phyloP scores from a whole-genome alignment of 345 rosid species.

The Euphorbia peplus region DNA sequence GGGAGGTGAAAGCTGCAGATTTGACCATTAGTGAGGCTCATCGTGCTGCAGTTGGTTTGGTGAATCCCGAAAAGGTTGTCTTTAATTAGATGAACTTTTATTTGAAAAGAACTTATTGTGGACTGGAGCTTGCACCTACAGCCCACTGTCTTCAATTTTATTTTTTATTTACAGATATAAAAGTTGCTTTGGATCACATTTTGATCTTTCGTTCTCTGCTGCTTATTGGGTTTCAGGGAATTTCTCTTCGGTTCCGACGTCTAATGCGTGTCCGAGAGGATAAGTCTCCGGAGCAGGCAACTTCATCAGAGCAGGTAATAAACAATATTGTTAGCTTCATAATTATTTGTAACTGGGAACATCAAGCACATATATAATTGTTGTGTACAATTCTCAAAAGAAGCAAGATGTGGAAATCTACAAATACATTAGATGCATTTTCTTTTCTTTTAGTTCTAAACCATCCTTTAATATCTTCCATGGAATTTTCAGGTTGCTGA shows the following conservation, averaged over 20 bases:
- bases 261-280: constrained; percentile 78
- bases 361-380: too few species aligned
- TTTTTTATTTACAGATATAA: neutral
- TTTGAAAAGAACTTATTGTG: constrained; percentile 28
- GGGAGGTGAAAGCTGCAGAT: constrained; percentile 99
- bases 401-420: too few species aligned
- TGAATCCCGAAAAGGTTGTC: constrained; percentile 77
- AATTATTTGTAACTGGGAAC: too few species aligned
- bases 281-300: constrained; percentile 74
- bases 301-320: constrained; percentile 82
- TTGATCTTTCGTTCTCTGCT: neutral
- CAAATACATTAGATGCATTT: too few species aligned
- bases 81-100: neutral
- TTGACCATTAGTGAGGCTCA: constrained; percentile 89
- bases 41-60: constrained; percentile 80
- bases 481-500: constrained; percentile 95
- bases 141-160: too few species aligned
- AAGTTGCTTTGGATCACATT: neutral
- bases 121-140: too few species aligned
- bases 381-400: too few species aligned
- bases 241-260: constrained; percentile 87
- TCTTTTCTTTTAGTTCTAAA: too few species aligned
- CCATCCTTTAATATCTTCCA: too few species aligned
- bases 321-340: too few species aligned
- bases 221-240: constrained; percentile 45